phyloP scores from a whole-genome alignment of 2,329 filamentous ascomycete genomes.

The Lizonia empirigonia region DNA sequence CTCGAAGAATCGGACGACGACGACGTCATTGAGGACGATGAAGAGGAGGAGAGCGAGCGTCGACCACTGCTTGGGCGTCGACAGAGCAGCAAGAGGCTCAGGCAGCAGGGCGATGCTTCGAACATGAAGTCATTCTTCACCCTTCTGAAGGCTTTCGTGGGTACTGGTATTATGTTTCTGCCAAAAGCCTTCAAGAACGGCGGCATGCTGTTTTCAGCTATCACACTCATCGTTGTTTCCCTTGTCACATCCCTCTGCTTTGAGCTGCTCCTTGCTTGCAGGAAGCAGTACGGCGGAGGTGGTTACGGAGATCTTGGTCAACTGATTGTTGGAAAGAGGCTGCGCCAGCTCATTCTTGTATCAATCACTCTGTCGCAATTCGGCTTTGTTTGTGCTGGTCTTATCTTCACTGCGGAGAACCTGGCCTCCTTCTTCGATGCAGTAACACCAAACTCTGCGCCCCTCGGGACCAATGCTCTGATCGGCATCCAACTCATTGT shows the following conservation, averaged over 20 bases:
- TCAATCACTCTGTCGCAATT: conserved; percentile 77
- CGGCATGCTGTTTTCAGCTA: conserved; percentile 74
- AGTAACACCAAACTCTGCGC: conserved; percentile 57
- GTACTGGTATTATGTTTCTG: conserved; percentile 81
- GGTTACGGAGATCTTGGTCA: conserved; percentile 77
- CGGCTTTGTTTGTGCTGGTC: conserved; percentile 77
- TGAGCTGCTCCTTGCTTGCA: conserved; percentile 71
- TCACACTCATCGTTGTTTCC: conserved; percentile 70
- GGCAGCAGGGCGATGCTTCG: conserved; percentile 64
- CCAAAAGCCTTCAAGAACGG: conserved; percentile 81
- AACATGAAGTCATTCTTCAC: conserved; percentile 79
- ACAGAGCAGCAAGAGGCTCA: conserved; percentile 57
- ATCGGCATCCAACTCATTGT: conserved; percentile 70
- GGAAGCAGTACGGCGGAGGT: conserved; percentile 67
- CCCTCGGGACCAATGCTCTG: conserved; percentile 62
- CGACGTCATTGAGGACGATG: conserved; percentile 58
- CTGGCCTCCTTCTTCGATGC: conserved; percentile 70
- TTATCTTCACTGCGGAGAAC: conserved; percentile 80
- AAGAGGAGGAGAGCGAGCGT: conserved; percentile 61
- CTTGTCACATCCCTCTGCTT: conserved; percentile 73
- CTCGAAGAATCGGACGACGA: conserved; percentile 64
- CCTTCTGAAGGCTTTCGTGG: conserved; percentile 77
- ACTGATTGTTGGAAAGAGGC: conserved; percentile 65
- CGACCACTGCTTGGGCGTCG: conserved; percentile 66
- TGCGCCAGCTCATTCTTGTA: conserved; percentile 69